Evolutionary conservation across 2,329 filamentous ascomycete species (phyloP), one percentile per base, ranked within the genome.

Genomic region (Aspergillus japonicus): DNA sequence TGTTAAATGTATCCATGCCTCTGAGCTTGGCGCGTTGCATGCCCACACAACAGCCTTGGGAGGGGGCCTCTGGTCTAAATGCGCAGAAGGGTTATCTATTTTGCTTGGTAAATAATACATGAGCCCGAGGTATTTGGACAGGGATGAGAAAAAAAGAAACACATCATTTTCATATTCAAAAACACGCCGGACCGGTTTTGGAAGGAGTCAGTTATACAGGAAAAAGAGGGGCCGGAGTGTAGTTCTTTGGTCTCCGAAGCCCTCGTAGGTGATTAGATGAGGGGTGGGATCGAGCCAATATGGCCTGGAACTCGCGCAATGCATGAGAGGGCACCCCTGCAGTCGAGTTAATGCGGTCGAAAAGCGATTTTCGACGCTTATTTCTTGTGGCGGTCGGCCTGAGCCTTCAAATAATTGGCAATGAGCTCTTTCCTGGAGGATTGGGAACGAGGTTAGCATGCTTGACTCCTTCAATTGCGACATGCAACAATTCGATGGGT

Each of bases 321-420:
- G 24, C n/a, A 33, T n/a, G 39, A 16, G 24, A 21, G 42, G 24
- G 7, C 7, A 7, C 47, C n/a, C 42, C 26, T 16, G 19, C 47
- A 47, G 14, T 21, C 29, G 16, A 31, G 31, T 47, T 24, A 24
- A 39, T 21, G 49, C 33, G 8, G 35, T 21, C 31, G 14, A 16
- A 10, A 29, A 19, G 21, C 23, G 12, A 31, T 21, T 31, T 16
- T 21, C 51, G 52, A 26, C 12, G 54, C 44, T 75, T 75, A 83
- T 78, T 85, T 87, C 78, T 86, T 86, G 71, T 85, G 83, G 75
- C 83, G 85, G 63, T 86, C 87, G 49, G 83, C 84, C 75, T 87
- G 82, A 64, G 83, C 82, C 80, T 90, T 90, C 71, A 88, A 81
- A 70, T 89, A 83, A 76, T 89, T 88, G 24, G 85, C 82, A 47